Base-by-base conservation (phyloP, 202 grass and related monocot species). In the Thinopyrum obtusiflorum region DNA sequence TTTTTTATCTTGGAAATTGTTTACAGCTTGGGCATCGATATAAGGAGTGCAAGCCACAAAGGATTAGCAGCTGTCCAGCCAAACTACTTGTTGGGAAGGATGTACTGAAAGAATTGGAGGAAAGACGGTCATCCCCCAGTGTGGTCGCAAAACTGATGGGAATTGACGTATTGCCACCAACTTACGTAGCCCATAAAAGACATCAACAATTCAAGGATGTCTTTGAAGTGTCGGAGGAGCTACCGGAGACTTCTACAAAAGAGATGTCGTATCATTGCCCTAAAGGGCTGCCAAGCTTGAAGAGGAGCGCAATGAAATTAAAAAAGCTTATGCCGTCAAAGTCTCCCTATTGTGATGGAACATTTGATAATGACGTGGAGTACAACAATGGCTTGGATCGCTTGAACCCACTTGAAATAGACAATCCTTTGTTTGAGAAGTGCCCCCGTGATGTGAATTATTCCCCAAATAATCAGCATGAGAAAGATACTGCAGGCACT, bases 131-230 rank as follows among this genome's bases (percentile, higher is more conserved):
- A n/a, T 95, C 96, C 10, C 90, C 90, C 51, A 98, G 92, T 88
- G 92, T 99, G 70, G 94, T 99, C 49, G 93, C 97, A 88, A 94
- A 92, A 86, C 87, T 99, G 28, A 99, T 99, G 97, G 97, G 92
- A 77, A 88, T 99, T 65, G 91, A 99, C 66, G 90, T 91, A 31
- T 49, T 94, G 37, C 93, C 91, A 55, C 92, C 88, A 64, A 61
- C 83, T 72, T 82, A 55, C 75, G 42, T 60, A 74, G 53, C 67
- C 35, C 67, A 69, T 36, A 91, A 82, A 59, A 59, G 75, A 60
- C 67, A 87, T 31, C 88, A 89, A 68, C 76, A 95, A 87, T 92
- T 98, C 65, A 97, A 99, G 82, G 92, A 96, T 92, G 92, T 92
- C 62, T 92, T 92, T 77, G 92, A 96, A 88, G 93, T 92, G 25